These are phyloP conservation scores for Quercus parvula DNA, from an alignment of 306 rosid species.

Conservation along the genomic window DNA sequence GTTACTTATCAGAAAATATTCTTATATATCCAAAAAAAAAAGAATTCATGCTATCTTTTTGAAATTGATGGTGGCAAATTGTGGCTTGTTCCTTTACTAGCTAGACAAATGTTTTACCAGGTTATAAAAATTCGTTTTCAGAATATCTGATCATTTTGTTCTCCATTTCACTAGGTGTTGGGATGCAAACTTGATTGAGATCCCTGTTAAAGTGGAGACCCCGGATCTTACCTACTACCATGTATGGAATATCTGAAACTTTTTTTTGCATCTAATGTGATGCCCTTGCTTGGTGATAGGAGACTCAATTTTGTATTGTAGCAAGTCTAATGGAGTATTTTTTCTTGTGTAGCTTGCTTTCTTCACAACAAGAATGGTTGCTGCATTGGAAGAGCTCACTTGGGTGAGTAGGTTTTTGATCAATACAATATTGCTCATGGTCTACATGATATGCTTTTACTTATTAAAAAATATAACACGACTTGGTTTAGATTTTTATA, in stretches of 20 bases:
- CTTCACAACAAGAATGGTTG: slow-evolving; percentile 72
- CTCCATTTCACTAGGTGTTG: slow-evolving; percentile 56
- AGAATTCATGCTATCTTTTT: not conserved
- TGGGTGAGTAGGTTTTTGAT: slow-evolving; percentile 64
- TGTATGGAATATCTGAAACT: slow-evolving; percentile 32
- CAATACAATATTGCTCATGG: slow-evolving; percentile 21
- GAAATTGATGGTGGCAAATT: not conserved
- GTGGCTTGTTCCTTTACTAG: not conserved
- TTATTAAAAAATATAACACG: not conserved
- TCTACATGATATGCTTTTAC: not conserved
- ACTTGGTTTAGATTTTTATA: not conserved
- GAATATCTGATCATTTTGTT: slow-evolving; percentile 6
- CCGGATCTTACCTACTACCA: slow-evolving; percentile 76
- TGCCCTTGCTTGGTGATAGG: slow-evolving; percentile 11
- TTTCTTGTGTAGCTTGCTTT: slow-evolving; percentile 72
- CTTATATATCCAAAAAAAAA: not conserved
- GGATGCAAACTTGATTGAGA: slow-evolving; percentile 83
- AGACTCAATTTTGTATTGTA: not conserved
- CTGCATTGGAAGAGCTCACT: slow-evolving; percentile 85
- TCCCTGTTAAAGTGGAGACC: slow-evolving; percentile 85
- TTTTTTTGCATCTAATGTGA: not conserved
- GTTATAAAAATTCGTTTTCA: not conserved
- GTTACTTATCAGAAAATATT: too few relatives aligned
- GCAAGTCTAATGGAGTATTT: slow-evolving; percentile 14
- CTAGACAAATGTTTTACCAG: not conserved